Conservation (phyloP, 306 rosid species). For the Cyamopsis tetragonoloba region DNA sequence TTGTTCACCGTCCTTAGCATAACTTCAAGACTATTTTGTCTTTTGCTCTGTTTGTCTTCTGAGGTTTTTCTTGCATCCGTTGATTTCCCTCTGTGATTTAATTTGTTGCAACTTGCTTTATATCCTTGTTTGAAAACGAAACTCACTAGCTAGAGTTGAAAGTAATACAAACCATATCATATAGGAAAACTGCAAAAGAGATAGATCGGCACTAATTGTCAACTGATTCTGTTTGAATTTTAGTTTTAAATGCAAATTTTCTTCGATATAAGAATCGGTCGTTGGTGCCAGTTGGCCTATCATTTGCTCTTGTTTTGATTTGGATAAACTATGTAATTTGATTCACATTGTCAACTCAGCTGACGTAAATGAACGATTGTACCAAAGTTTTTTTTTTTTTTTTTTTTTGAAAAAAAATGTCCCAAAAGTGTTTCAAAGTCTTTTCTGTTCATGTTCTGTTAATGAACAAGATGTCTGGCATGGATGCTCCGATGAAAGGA, state of each 20-base stretch:
- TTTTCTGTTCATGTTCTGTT: too few relatives aligned
- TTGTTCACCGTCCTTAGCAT: conserved; percentile 32
- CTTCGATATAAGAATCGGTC: not conserved
- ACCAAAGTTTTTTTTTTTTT: not conserved
- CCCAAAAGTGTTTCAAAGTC: not conserved
- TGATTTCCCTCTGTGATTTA: conserved; percentile 12
- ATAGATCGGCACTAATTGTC: not conserved
- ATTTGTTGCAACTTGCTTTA: conserved; percentile 1
- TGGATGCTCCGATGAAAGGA: too few relatives aligned
- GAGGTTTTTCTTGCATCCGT: conserved; percentile 2
- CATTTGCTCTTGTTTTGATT: not conserved
- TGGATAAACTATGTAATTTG: not conserved
- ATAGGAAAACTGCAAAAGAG: too few relatives aligned
- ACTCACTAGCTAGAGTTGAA: not conserved
- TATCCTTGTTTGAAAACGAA: not conserved
- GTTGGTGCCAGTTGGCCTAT: not conserved
- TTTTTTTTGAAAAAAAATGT: not conserved
- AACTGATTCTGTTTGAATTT: not conserved
- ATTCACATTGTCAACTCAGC: not conserved
- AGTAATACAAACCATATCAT: not conserved
- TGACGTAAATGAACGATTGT: not conserved
- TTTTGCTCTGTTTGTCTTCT: not conserved
- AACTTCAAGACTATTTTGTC: conserved; percentile 23
- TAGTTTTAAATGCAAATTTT: not conserved
- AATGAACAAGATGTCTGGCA: too few relatives aligned